A percentile compares a stretch with the other conserved stretches of the same genome.
phyloP scores from a whole-genome alignment of 306 rosid species.

The Inga laurina region DNA sequence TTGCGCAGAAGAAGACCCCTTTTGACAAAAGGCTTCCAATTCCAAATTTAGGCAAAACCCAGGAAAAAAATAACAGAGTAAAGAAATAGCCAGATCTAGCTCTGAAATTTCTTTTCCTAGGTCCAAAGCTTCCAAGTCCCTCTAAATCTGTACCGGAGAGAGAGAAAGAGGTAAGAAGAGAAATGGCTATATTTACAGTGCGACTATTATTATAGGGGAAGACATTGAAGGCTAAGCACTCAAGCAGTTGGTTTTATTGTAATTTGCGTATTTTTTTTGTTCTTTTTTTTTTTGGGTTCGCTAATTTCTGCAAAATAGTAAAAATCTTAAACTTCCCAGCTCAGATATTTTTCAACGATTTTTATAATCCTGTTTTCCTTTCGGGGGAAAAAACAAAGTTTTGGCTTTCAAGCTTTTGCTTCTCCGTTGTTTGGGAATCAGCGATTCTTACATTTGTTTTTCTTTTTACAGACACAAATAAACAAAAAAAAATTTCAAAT shows the following conservation, averaged over 20 bases:
- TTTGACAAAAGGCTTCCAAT: constrained; percentile 46
- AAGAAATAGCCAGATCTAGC: constrained; percentile 36
- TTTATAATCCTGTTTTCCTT: not conserved
- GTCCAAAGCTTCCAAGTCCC: constrained; percentile 1
- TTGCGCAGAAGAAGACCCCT: constrained; percentile 39
- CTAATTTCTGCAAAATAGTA: constrained; percentile 3
- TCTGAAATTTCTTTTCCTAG: not conserved
- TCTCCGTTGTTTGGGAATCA: not conserved
- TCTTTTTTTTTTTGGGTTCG: not conserved
- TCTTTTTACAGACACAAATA: too few species aligned
- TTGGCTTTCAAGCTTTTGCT: not conserved
- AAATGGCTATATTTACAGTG: constrained; percentile 9
- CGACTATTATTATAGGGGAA: not conserved
- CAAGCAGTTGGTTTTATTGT: not conserved
- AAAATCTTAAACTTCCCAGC: not conserved
- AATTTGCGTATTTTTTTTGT: not conserved
- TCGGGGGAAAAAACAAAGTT: not conserved
- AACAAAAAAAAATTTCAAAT: too few species aligned
- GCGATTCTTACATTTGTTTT: not conserved
- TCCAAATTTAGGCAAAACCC: constrained; percentile 37
- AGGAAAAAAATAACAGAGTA: not conserved
- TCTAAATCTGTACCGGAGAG: not conserved
- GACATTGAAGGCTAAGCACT: constrained; percentile 4
- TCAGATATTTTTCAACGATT: not conserved
- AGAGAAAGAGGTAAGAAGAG: not conserved